Percentiles rank a stretch among this genome's conserved stretches.
Evolutionary conservation across 2,329 filamentous ascomycete species (phyloP).

Genomic region (Rutstroemia sydowiana): DNA sequence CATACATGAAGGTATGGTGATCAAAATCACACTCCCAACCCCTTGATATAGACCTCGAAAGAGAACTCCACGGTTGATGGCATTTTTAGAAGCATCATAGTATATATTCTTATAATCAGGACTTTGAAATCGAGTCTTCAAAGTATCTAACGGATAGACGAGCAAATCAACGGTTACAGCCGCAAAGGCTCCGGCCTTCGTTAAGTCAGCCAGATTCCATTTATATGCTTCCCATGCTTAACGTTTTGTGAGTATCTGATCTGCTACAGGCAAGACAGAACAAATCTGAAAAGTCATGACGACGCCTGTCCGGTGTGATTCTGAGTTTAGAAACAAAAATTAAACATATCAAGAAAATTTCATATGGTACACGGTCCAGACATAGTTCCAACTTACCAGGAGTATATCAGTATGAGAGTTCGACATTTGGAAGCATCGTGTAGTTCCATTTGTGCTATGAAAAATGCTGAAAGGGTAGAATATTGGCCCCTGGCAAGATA

Average conservation of each 20-base stretch:
- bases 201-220: conserved; percentile 33
- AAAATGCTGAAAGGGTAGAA: background rate
- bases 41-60: conserved; percentile 80
- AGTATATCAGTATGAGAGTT: conserved; percentile 48
- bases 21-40: conserved; percentile 64
- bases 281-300: too few species aligned
- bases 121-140: conserved; percentile 81
- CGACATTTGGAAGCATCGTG: conserved; percentile 34
- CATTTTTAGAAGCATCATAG: conserved; percentile 47
- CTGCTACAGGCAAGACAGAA: too few species aligned
- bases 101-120: conserved; percentile 65
- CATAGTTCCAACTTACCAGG: conserved; percentile 38
- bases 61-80: conserved; percentile 46
- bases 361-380: background rate
- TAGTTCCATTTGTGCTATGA: too few species aligned
- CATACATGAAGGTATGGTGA: conserved; percentile 78
- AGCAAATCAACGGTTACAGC: conserved; percentile 81
- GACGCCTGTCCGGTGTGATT: too few species aligned
- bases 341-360: background rate
- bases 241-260: too few species aligned
- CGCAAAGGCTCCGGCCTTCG: conserved; percentile 78
- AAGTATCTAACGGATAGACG: conserved; percentile 71
- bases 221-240: too few species aligned
- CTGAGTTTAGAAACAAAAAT: background rate
- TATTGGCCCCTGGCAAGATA: conserved; percentile 5